phyloP scores from a whole-genome alignment of 495 filamentous ascomycete species.

The Penicillium subrubescens region DNA sequence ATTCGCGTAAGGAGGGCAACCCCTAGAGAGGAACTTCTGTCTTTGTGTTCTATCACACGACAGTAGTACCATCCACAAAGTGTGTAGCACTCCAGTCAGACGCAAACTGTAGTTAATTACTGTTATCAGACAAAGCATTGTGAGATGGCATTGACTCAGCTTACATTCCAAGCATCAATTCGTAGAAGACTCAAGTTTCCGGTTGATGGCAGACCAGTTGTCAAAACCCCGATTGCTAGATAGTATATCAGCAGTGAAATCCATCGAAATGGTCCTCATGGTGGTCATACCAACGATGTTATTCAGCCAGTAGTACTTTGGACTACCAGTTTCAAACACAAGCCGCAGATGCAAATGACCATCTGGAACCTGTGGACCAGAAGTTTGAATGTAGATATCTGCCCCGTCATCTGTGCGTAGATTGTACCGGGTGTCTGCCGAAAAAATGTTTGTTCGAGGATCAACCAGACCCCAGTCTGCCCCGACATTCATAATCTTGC shows the following conservation, averaged over 20 bases:
- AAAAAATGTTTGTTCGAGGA: constrained; percentile 32
- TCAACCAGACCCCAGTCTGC: constrained; percentile 36
- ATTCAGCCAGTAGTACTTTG: constrained; percentile 40
- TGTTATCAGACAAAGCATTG: not conserved
- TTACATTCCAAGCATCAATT: constrained; percentile 41
- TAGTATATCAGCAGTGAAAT: not conserved
- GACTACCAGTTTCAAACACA: constrained; percentile 31
- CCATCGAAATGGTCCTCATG: too few relatives aligned
- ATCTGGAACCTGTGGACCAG: constrained; percentile 24
- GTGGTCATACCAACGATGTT: constrained; percentile 30
- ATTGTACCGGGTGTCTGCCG: constrained; percentile 38
- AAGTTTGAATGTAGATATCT: constrained; percentile 32
- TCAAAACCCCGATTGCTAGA: constrained; percentile 31
- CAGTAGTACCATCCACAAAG: constrained; percentile 1
- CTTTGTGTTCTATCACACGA: not conserved
- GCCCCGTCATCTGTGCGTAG: constrained; percentile 34
- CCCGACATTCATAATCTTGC: constrained; percentile 34
- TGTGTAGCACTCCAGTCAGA: constrained; percentile 24
- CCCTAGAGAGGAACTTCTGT: too few relatives aligned
- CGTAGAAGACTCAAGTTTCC: constrained; percentile 19
- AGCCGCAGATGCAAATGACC: constrained; percentile 32
- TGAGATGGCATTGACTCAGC: not conserved
- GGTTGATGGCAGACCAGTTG: constrained; percentile 10
- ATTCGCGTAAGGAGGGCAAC: not conserved
- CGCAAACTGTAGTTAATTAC: constrained; percentile 12